Base-by-base conservation (phyloP, 116 monocot species). In the Thalassia testudinum region DNA sequence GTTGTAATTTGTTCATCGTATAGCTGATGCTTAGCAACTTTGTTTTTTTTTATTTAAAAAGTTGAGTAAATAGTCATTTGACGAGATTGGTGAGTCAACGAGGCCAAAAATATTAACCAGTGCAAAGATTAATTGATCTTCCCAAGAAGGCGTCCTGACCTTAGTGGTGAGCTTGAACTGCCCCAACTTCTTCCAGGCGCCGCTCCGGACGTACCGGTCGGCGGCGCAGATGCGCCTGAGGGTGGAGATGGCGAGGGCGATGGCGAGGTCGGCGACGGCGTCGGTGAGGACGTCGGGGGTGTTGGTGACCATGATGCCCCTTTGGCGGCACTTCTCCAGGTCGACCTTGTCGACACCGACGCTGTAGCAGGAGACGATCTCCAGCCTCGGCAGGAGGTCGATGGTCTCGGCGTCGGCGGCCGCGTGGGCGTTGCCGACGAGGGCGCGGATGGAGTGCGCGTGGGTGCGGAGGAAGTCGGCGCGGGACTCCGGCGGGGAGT, bases 291-390 rank as follows among this genome's bases (percentile, higher is more conserved):
- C n/a, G n/a, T n/a, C n/a, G n/a, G n/a, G n/a, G n/a, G n/a, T n/a
- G n/a, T 91, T 85, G 49, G 81, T 81, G 43, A 91, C 85, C 52
- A 70, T 40, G 26, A 91, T 71, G 23, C 85, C 81, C 30, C 62
- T 66, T 73, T 78, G 71, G 52, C 56, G 53, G 72, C 90, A 90
- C 72, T 73, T 75, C 18, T 27, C 65, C 38, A 90, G 75, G 60
- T 90, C 84, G 34, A 90, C 65, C 56, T 70, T 72, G 58, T 90
- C 90, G 16, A 90, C 57, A 1, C 90, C 90, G 29, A 84, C 90
- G 70, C 85, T 81, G 68, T 60, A 76, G 61, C 59, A 62, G 10
- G 90, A 47, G n/a, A 91, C 72, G 60, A 91, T 91, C 78, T 85
- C 81, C 26, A 91, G 78, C 37, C 8, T 10, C 18, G 85, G 90